Evolutionary conservation across 169 alveolate genomes (phyloP).

Genomic region (Eimeria praecox): DNA sequence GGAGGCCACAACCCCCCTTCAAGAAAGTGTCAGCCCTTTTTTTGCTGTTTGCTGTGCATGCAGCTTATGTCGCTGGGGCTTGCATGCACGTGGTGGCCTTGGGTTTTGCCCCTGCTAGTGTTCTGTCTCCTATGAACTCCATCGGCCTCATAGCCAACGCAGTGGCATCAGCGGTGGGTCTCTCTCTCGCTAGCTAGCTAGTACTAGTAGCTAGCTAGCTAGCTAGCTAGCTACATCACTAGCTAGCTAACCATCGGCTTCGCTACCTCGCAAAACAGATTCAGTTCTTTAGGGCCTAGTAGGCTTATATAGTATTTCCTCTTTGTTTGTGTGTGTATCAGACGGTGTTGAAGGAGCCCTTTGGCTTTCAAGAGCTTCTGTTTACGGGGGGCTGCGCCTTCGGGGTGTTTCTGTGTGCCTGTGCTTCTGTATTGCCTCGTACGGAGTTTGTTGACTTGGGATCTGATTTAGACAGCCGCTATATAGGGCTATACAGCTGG

Average conservation of each 20-base stretch:
- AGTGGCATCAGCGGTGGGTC: constrained; percentile 89
- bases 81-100: constrained; percentile 89
- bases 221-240: background rate
- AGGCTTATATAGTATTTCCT: too few species aligned
- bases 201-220: background rate
- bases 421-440: constrained; percentile 89
- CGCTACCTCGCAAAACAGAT: too few species aligned
- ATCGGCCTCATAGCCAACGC: constrained; percentile 91
- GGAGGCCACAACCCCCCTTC: too few species aligned
- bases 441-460: constrained; percentile 58
- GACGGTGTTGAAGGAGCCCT: constrained; percentile 87
- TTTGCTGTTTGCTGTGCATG: background rate
- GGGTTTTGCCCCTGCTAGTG: constrained; percentile 93
- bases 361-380: constrained; percentile 88
- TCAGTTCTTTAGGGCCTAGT: too few species aligned
- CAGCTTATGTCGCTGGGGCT: constrained; percentile 89
- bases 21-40: background rate
- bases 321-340: background rate
- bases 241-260: too few species aligned
- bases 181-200: background rate
- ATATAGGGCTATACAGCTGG: constrained; percentile 88
- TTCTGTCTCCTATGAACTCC: constrained; percentile 91
- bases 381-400: constrained; percentile 90
- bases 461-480: constrained; percentile 38
- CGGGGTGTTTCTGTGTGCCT: constrained; percentile 90